A percentile compares a stretch with the other conserved stretches of the same genome.
Evolutionary conservation across 1,139 yeast species (phyloP).

Genomic region (Saccharomyces hybrid): DNA sequence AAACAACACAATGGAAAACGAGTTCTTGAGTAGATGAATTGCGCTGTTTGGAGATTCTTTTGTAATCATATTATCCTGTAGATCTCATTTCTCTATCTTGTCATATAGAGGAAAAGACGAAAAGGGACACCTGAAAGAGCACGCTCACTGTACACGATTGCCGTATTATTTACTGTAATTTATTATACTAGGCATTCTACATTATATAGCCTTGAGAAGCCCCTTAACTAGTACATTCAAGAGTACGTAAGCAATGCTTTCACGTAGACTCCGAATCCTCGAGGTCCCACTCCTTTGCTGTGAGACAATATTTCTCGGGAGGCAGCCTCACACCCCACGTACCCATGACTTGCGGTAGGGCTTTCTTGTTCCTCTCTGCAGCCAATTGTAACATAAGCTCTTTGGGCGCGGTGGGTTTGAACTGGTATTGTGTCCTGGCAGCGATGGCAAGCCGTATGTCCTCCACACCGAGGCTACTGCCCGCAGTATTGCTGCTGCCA

Average conservation of each 20-base stretch:
- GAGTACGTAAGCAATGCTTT: neutral
- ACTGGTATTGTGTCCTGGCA: conserved; percentile 87
- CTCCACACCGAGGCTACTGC: conserved; percentile 60
- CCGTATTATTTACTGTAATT: neutral
- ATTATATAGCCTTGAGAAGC: neutral
- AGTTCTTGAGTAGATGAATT: neutral
- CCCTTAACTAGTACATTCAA: neutral
- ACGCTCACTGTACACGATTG: neutral
- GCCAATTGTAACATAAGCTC: conserved; percentile 87
- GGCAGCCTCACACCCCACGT: conserved; percentile 92
- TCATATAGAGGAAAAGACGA: neutral
- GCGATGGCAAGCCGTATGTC: conserved; percentile 90
- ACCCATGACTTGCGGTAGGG: conserved; percentile 87
- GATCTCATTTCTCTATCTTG: neutral
- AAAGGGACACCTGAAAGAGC: neutral
- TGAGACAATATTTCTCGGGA: conserved; percentile 93
- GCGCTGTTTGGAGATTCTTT: neutral
- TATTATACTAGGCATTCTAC: neutral
- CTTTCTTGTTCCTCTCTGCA: conserved; percentile 79
- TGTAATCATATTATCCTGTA: neutral
- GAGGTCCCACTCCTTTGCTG: conserved; percentile 35
- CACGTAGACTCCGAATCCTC: conserved; percentile 8
- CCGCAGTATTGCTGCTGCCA: conserved; percentile 14
- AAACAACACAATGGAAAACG: neutral
- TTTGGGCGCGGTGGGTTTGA: conserved; percentile 86